Base-by-base conservation (phyloP, 1,284 basidiomycete species). In the Leucoagaricus sp. region DNA sequence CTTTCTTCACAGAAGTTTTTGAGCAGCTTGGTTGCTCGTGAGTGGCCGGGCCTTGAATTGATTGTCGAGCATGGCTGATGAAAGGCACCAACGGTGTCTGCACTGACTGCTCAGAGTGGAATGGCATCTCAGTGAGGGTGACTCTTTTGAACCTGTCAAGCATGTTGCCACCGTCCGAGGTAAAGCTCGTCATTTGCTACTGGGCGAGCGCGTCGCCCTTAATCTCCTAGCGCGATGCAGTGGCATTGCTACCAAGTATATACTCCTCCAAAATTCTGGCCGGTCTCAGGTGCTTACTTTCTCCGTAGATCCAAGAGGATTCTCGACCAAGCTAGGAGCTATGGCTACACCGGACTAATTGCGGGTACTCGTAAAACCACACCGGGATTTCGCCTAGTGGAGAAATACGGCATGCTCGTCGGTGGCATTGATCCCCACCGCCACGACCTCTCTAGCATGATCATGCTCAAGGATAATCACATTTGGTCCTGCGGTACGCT, bases 391-490 rank as follows among this genome's bases (percentile, higher is more conserved):
- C 81, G 97, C 48, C 80, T 98, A 15, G 96, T 99, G 4, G 96
- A 99, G 73, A 99, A 99, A 75, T 98, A 99, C 71, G 97, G 91
- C 8, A 99, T 99, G 97, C 78, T 98, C 45, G 94, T 99, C 25
- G 96, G 97, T 23, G 97, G 96, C 4, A 91, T 98, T 62, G 97
- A 99, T 72, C 80, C 93, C 17, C 97, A 99, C 76, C 84, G 97
- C n/a, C 91, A 98, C 67, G 96, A 98, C 73, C 80, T 99, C 31
- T 95, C 92, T 36, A 94, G 91, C 70, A 99, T 99, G 96, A 96
- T 99, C 69, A 99, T 99, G 96, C 86, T 99, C 67, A 99, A 99
- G 75, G 96, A 99, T 69, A 99, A 99, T 71, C 97, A 99, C 69
- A 94, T 99, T 68, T 98, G 95, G 96, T 96, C 94, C 6, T 93